phyloP scores from a whole-genome alignment of 2,329 filamentous ascomycete species.

The Paecilomyces niveus region DNA sequence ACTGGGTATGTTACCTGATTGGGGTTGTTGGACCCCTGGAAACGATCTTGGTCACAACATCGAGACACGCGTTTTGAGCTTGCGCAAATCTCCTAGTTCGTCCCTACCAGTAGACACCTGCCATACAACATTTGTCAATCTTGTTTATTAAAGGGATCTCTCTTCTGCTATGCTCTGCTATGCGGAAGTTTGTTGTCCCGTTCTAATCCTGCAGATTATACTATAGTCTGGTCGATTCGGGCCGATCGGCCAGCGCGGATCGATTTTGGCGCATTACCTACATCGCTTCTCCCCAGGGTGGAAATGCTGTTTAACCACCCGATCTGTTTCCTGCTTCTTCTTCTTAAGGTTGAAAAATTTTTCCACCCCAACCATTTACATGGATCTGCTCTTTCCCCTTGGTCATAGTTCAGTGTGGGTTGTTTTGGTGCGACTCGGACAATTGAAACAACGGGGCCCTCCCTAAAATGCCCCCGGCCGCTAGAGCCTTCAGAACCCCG shows the following conservation, averaged over 20 bases:
- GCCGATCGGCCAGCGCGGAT: background rate
- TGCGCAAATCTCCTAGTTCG: background rate
- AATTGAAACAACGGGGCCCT: background rate
- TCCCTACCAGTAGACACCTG: background rate
- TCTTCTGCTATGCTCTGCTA: background rate
- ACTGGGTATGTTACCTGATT: background rate
- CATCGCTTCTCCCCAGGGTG: background rate
- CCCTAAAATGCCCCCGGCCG: background rate
- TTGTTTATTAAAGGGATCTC: background rate
- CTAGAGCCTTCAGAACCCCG: background rate
- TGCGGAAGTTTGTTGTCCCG: background rate
- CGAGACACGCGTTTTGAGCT: constrained; percentile 2
- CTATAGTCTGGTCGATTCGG: background rate
- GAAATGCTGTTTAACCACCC: background rate
- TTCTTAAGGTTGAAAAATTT: background rate
- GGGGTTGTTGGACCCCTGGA: background rate
- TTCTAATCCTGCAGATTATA: background rate
- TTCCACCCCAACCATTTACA: background rate
- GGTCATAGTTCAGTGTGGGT: background rate
- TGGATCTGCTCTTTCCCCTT: background rate
- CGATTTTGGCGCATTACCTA: background rate
- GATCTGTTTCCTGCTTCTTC: background rate
- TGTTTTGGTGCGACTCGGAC: background rate
- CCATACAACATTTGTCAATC: background rate
- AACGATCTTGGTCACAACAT: constrained; percentile 1